phyloP scores from a whole-genome alignment of 352 stramenopile species.

The Globisporangium cylindrosporum region DNA sequence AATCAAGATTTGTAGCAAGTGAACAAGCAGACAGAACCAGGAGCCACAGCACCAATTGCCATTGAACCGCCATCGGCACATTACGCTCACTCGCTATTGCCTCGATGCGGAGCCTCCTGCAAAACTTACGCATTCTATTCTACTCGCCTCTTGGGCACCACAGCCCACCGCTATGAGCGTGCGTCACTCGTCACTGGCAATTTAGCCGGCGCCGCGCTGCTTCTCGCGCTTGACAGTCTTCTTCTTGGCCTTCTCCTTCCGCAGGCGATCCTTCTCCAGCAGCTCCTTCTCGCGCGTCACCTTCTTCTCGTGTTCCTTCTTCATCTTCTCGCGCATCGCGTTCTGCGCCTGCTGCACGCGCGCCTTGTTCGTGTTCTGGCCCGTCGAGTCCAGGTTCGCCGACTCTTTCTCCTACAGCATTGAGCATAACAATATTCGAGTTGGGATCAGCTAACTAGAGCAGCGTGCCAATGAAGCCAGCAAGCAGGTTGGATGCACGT shows the following conservation, averaged over 20 bases:
- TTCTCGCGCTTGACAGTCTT: constrained; percentile 60
- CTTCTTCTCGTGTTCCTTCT: constrained; percentile 57
- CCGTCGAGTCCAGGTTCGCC: constrained; percentile 22
- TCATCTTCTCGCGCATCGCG: constrained; percentile 48
- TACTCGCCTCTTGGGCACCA: neutral
- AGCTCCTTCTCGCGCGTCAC: constrained; percentile 55
- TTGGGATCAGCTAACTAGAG: neutral
- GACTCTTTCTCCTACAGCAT: constrained; percentile 31
- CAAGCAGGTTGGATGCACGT: too few species aligned
- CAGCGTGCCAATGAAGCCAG: too few species aligned
- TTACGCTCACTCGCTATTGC: neutral
- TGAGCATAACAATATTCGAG: neutral
- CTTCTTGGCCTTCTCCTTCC: constrained; percentile 59
- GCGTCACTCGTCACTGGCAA: too few species aligned
- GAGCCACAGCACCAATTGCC: neutral
- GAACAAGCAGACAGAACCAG: neutral
- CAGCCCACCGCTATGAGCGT: neutral
- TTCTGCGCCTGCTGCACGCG: constrained; percentile 38
- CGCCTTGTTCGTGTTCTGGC: constrained; percentile 43
- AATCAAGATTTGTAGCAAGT: neutral
- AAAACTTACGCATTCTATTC: neutral
- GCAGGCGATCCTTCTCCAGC: constrained; percentile 39
- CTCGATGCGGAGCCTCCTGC: neutral
- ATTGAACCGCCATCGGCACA: neutral
- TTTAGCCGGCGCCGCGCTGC: constrained; percentile 45